These are phyloP conservation scores for Fusarium dlaminii DNA, from an alignment of 2,329 filamentous ascomycete species.

Conservation along the genomic window DNA sequence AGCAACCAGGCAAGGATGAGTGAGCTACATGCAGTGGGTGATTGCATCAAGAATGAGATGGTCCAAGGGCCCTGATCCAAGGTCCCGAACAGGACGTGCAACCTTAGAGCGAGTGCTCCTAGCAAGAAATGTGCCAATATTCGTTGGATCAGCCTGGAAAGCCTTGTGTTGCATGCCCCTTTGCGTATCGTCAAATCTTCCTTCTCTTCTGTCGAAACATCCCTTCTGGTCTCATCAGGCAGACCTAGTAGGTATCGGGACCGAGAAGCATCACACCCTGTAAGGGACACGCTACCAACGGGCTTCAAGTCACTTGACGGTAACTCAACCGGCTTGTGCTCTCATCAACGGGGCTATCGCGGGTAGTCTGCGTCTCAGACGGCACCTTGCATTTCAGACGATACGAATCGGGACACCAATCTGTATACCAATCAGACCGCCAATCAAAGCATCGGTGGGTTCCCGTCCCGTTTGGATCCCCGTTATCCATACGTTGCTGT, in stretches of 20 bases:
- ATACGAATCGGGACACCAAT: slow-evolving; percentile 39
- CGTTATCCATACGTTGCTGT: slow-evolving; percentile 25
- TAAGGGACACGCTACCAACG: slow-evolving; percentile 39
- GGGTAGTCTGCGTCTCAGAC: slow-evolving; percentile 42
- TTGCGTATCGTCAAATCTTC: slow-evolving; percentile 37
- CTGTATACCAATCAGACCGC: slow-evolving; percentile 26
- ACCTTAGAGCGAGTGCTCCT: slow-evolving; percentile 22
- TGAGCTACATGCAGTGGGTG: slow-evolving; percentile 6
- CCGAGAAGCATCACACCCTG: slow-evolving; percentile 35
- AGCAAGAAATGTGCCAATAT: slow-evolving; percentile 31
- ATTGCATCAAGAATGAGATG: slow-evolving; percentile 16
- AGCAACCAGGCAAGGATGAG: slow-evolving; percentile 23
- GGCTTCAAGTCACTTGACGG: slow-evolving; percentile 38
- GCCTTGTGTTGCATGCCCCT: slow-evolving; percentile 27
- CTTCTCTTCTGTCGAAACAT: slow-evolving; percentile 22
- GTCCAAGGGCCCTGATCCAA: slow-evolving; percentile 15
- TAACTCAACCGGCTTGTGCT: slow-evolving; percentile 40
- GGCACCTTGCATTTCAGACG: slow-evolving; percentile 44
- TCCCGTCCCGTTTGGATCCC: slow-evolving; percentile 32
- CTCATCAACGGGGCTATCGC: slow-evolving; percentile 39
- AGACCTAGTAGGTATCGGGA: slow-evolving; percentile 34
- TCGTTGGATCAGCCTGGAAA: slow-evolving; percentile 24
- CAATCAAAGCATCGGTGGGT: slow-evolving; percentile 30
- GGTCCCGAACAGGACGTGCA: slow-evolving; percentile 23
- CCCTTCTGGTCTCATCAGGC: slow-evolving; percentile 38